Conservation (phyloP, 164 flowering plant genomes). For the Magnolia officinalis region DNA sequence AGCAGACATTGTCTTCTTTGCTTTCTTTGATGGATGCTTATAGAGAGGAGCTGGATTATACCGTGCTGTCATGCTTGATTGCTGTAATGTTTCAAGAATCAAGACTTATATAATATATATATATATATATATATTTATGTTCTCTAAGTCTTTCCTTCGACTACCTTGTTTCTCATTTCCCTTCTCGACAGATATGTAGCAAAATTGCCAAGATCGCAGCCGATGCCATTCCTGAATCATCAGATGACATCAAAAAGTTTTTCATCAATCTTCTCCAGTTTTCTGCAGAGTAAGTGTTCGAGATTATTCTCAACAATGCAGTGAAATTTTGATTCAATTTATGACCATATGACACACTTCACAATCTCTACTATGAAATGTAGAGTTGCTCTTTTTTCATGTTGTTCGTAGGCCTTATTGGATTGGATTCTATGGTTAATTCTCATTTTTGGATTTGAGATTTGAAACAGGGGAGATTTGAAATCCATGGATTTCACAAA, state of each 20-base stretch:
- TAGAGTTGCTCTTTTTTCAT: too few relatives aligned
- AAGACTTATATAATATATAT: not conserved
- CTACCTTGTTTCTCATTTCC: constrained; percentile 1
- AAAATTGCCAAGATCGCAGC: constrained; percentile 64
- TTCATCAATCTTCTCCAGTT: constrained; percentile 64
- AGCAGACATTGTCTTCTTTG: constrained; percentile 69
- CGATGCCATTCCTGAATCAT: constrained; percentile 69
- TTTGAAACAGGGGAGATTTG: too few relatives aligned
- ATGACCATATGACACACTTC: too few relatives aligned
- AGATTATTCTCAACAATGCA: not conserved
- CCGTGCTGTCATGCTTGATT: constrained; percentile 77
- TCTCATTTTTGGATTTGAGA: too few relatives aligned
- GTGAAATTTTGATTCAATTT: too few relatives aligned
- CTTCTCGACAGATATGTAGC: constrained; percentile 52
- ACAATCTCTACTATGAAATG: not conserved
- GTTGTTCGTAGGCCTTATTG: too few relatives aligned
- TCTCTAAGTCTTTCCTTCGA: not conserved
- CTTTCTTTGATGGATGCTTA: constrained; percentile 80
- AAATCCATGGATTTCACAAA: too few relatives aligned
- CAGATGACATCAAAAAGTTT: constrained; percentile 48
- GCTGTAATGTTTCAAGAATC: constrained; percentile 41
- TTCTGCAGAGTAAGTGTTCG: constrained; percentile 71
- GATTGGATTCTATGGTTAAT: too few relatives aligned
- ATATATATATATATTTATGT: not conserved
- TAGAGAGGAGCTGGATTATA: constrained; percentile 78